These are phyloP conservation scores for Alternaria brassicae DNA, from an alignment of 2,329 filamentous ascomycete genomes.

Conservation along the genomic window DNA sequence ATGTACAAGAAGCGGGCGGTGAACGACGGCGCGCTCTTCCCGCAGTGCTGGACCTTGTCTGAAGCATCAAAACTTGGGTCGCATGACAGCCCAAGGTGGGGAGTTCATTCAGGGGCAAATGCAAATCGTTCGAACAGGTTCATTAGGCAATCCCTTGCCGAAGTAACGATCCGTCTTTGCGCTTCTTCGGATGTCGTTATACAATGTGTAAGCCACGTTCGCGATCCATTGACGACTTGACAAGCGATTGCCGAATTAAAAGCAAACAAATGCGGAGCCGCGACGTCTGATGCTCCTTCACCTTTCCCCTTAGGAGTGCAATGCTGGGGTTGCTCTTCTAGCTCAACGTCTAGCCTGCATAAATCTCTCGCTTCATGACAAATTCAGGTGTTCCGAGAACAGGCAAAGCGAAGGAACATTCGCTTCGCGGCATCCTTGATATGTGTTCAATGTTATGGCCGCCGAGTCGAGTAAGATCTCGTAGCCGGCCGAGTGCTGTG, in stretches of 20 bases:
- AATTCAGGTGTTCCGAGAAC: background rate
- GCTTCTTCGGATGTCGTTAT: background rate
- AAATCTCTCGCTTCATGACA: constrained; percentile 1
- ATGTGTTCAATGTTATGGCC: background rate
- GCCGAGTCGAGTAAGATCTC: background rate
- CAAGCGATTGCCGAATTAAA: constrained; percentile 9
- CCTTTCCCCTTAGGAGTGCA: constrained; percentile 1
- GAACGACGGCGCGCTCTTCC: constrained; percentile 39
- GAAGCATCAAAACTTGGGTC: constrained; percentile 16
- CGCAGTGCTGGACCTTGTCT: constrained; percentile 35
- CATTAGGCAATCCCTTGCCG: background rate
- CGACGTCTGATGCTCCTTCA: background rate
- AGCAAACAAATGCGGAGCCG: constrained; percentile 12
- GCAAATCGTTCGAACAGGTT: background rate
- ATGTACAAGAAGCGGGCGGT: constrained; percentile 30
- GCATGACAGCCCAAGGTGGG: constrained; percentile 32
- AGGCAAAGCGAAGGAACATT: background rate
- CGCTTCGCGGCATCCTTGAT: background rate
- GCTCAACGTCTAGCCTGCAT: constrained; percentile 16
- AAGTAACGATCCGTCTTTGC: background rate
- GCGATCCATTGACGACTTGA: constrained; percentile 2
- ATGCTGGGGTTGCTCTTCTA: constrained; percentile 7
- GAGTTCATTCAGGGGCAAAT: constrained; percentile 25
- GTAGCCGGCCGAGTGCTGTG: background rate
- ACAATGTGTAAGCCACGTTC: background rate